A percentile compares a stretch with the other conserved stretches of the same genome.
These are phyloP conservation scores for Sarocladium strictum DNA, from an alignment of 2,329 filamentous ascomycete species.

Conservation along the genomic window DNA sequence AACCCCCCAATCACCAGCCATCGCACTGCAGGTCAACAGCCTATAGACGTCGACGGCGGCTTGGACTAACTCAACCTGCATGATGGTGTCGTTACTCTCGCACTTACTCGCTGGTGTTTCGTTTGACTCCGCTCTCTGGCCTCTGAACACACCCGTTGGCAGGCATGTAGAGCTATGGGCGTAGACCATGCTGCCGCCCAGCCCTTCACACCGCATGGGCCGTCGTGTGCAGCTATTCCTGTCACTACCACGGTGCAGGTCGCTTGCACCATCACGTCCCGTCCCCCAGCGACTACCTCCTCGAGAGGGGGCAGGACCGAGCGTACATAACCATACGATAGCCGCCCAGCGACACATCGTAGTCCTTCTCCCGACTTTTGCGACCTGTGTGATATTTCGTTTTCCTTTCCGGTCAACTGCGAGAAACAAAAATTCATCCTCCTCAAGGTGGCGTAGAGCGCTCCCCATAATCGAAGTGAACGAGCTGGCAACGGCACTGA, in stretches of 20 bases:
- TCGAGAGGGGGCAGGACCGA: constrained; percentile 5
- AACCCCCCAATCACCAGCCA: constrained; percentile 6
- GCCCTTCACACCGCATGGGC: constrained; percentile 7
- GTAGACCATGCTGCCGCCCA: background rate
- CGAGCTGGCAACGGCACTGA: constrained; percentile 32
- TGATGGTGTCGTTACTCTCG: background rate
- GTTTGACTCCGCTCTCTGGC: background rate
- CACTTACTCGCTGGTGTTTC: background rate
- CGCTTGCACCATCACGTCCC: constrained; percentile 10
- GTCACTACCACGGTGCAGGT: constrained; percentile 3
- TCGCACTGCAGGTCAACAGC: constrained; percentile 2
- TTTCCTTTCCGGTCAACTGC: constrained; percentile 19
- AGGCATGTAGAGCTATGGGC: background rate
- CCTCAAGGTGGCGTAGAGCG: constrained; percentile 18
- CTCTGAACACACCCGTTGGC: background rate
- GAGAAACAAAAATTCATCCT: constrained; percentile 15
- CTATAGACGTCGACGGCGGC: background rate
- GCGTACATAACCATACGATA: constrained; percentile 43
- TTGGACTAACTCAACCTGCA: background rate
- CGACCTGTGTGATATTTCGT: constrained; percentile 24
- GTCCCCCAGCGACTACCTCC: background rate
- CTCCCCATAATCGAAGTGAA: constrained; percentile 18
- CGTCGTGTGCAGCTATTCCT: constrained; percentile 5
- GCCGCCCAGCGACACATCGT: constrained; percentile 33
- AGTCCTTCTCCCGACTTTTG: constrained; percentile 34